These are phyloP conservation scores for Umbelopsis vinacea DNA, from an alignment of 192 early-diverging fungal genomes.

Conservation along the genomic window DNA sequence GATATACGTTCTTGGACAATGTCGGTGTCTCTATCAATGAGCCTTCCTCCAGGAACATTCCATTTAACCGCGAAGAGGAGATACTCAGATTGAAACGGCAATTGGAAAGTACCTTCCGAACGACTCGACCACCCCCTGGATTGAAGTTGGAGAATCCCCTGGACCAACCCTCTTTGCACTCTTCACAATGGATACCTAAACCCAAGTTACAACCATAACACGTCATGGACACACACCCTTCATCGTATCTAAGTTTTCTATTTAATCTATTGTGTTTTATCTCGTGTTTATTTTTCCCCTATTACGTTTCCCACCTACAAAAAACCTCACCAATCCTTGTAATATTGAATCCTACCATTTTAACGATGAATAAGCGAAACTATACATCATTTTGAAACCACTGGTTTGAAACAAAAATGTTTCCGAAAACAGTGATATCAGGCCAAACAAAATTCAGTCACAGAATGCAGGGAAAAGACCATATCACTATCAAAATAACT, in stretches of 20 bases:
- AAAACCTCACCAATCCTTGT: neutral
- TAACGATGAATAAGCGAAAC: too few species aligned
- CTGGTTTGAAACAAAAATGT: too few species aligned
- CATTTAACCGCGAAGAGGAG: constrained; percentile 1
- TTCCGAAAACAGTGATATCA: too few species aligned
- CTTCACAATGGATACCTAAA: constrained; percentile 18
- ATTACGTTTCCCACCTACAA: neutral
- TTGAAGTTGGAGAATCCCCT: constrained; percentile 13
- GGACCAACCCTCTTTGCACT: neutral
- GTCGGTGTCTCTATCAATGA: constrained; percentile 25
- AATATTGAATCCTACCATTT: too few species aligned
- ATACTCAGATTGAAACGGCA: constrained; percentile 15
- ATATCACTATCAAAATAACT: too few species aligned
- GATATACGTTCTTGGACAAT: constrained; percentile 74
- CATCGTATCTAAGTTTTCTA: neutral
- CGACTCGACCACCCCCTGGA: neutral
- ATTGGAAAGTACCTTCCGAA: constrained; percentile 1
- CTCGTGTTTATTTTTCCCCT: too few species aligned
- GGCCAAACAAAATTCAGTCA: neutral
- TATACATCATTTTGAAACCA: too few species aligned
- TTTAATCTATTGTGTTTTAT: constrained; percentile 1
- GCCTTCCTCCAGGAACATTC: neutral
- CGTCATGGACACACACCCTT: neutral
- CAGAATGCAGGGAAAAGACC: neutral
- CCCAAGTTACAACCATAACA: constrained; percentile 1